Percentiles rank a stretch among this genome's conserved stretches.
These are phyloP conservation scores for Aphanocladium album DNA, from an alignment of 2,329 filamentous ascomycete genomes.

Conservation along the genomic window DNA sequence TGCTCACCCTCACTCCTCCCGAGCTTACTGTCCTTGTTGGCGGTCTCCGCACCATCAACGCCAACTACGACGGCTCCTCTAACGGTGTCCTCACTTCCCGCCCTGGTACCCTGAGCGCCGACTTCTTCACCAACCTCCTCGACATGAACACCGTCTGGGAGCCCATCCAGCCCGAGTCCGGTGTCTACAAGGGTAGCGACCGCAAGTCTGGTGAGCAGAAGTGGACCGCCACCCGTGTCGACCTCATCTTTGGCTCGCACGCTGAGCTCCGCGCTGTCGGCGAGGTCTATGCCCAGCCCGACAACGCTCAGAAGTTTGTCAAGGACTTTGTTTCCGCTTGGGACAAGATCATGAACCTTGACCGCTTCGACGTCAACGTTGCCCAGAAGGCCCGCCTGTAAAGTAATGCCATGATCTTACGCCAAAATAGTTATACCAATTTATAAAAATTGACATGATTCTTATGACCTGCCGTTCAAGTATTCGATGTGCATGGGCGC, in stretches of 20 bases:
- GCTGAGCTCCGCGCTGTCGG: conserved; percentile 66
- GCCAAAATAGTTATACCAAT: conserved; percentile 5
- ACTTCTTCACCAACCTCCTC: conserved; percentile 78
- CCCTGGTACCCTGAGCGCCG: conserved; percentile 67
- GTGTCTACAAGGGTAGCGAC: conserved; percentile 60
- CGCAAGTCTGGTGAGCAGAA: conserved; percentile 61
- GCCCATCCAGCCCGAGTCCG: conserved; percentile 34
- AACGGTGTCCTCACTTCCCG: conserved; percentile 63
- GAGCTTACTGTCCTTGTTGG: conserved; percentile 68
- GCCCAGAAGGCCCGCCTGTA: conserved; percentile 8
- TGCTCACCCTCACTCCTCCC: conserved; percentile 64
- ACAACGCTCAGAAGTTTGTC: conserved; percentile 58
- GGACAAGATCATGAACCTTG: conserved; percentile 70
- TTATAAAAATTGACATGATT: neutral
- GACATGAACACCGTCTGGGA: conserved; percentile 61
- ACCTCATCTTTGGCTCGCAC: conserved; percentile 69
- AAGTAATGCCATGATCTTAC: conserved; percentile 5
- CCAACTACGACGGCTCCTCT: conserved; percentile 66
- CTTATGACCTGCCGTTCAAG: too few relatives aligned
- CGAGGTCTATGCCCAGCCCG: conserved; percentile 62
- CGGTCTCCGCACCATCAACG: conserved; percentile 63
- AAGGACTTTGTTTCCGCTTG: conserved; percentile 68
- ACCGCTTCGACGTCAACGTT: conserved; percentile 54
- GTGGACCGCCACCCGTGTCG: conserved; percentile 64
- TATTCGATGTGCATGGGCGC: too few relatives aligned